Conservation (phyloP, 225 moss, liverwort and hornwort species). For the Marchantia paleacea region DNA sequence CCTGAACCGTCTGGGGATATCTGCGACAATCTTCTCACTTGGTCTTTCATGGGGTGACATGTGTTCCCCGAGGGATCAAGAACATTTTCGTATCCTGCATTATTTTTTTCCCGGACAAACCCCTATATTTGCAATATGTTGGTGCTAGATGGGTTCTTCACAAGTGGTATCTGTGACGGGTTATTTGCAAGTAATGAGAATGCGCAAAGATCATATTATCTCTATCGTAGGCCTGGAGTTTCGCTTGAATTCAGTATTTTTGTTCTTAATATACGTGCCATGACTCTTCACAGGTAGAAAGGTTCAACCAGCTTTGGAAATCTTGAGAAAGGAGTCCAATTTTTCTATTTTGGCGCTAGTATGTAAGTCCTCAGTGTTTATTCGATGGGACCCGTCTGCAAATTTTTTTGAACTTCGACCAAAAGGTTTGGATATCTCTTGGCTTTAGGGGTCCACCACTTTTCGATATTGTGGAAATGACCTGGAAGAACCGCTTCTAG, state of each 20-base stretch:
- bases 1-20: not conserved
- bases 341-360: not conserved
- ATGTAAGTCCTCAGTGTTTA: conserved; percentile 15
- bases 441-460: not conserved
- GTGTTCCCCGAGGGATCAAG: not conserved
- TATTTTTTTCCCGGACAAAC: not conserved
- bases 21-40: not conserved
- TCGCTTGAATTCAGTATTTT: not conserved
- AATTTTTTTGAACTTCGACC: not conserved
- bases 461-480: not conserved
- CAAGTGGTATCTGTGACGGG: not conserved
- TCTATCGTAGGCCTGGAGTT: not conserved
- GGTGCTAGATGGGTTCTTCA: no score
- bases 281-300: conserved; percentile 13
- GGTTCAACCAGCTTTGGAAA: conserved; percentile 7
- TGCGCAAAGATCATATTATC: not conserved
- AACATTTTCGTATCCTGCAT: not conserved
- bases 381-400: not conserved
- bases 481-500: not conserved
- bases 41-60: not conserved
- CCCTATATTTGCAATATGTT: not conserved
- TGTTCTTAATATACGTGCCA: not conserved
- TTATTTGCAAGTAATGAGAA: not conserved
- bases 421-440: no score
- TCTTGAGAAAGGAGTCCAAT: conserved; percentile 23